Conservation (phyloP, 2,329 filamentous ascomycete genomes). For the Colletotrichum cuscutae region DNA sequence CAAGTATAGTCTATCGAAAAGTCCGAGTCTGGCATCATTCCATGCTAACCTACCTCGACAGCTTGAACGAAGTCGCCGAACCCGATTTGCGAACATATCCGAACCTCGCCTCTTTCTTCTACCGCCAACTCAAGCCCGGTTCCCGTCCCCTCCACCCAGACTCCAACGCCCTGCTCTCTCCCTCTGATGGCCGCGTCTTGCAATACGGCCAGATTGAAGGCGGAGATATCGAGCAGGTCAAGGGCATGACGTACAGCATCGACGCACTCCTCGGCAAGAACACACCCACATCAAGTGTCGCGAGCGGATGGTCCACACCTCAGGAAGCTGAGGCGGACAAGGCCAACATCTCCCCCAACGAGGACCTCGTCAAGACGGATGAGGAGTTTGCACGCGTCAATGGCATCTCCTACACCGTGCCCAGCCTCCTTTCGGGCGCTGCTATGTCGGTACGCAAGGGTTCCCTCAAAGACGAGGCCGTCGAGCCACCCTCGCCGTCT, state of each 20-base stretch:
- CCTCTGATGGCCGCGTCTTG: constrained; percentile 89
- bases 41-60: constrained; percentile 47
- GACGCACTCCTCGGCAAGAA: constrained; percentile 87
- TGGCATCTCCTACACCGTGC: constrained; percentile 93
- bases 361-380: constrained; percentile 79
- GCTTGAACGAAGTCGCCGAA: constrained; percentile 86
- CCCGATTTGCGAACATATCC: constrained; percentile 89
- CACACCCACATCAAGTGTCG: constrained; percentile 65
- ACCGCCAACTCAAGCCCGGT: constrained; percentile 91
- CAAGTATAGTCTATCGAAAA: constrained; percentile 56
- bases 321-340: constrained; percentile 39
- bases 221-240: constrained; percentile 97
- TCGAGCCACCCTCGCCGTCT: constrained; percentile 66
- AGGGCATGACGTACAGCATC: constrained; percentile 97
- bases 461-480: constrained; percentile 79
- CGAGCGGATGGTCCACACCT: constrained; percentile 47
- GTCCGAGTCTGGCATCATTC: constrained; percentile 6
- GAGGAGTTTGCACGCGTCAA: constrained; percentile 96
- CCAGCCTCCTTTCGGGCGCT: constrained; percentile 84
- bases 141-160: constrained; percentile 86
- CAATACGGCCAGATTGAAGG: constrained; percentile 93
- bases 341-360: constrained; percentile 54
- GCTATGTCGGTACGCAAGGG: constrained; percentile 56
- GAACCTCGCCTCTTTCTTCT: constrained; percentile 97
- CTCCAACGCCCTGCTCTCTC: constrained; percentile 82